phyloP scores from a whole-genome alignment of 2,329 filamentous ascomycete species.

The Apiospora marii region DNA sequence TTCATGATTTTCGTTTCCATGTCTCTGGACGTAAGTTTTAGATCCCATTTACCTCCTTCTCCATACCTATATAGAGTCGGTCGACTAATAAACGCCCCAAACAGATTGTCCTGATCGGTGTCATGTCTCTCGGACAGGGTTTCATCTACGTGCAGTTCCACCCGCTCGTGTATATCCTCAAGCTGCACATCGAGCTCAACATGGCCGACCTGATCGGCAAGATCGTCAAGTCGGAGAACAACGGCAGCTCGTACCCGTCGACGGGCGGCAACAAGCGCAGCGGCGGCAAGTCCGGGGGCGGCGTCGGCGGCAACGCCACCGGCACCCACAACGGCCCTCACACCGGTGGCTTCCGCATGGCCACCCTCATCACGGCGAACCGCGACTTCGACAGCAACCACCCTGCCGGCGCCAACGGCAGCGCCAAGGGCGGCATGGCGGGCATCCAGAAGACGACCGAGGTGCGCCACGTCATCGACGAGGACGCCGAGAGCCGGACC shows the following conservation, averaged over 20 bases:
- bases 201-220: conserved; percentile 29
- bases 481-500: conserved; percentile 16
- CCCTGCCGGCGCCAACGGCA: background rate
- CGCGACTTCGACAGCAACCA: conserved; percentile 1
- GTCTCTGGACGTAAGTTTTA: conserved; percentile 47
- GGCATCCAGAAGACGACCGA: conserved; percentile 22
- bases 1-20: conserved; percentile 53
- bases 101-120: conserved; percentile 46
- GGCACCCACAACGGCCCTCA: background rate
- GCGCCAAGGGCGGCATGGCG: background rate
- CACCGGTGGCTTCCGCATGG: conserved; percentile 22
- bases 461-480: conserved; percentile 9
- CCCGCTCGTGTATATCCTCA: conserved; percentile 48
- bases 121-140: conserved; percentile 52
- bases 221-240: conserved; percentile 24
- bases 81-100: background rate
- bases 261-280: background rate
- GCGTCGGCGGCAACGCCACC: background rate
- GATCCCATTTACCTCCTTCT: background rate
- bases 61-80: background rate
- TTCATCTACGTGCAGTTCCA: conserved; percentile 54
- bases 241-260: conserved; percentile 22
- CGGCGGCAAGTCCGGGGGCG: conserved; percentile 18
- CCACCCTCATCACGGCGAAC: conserved; percentile 22
- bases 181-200: conserved; percentile 30